Evolutionary conservation across 83 land plant species (phyloP).

Genomic region (Thuja plicata): DNA sequence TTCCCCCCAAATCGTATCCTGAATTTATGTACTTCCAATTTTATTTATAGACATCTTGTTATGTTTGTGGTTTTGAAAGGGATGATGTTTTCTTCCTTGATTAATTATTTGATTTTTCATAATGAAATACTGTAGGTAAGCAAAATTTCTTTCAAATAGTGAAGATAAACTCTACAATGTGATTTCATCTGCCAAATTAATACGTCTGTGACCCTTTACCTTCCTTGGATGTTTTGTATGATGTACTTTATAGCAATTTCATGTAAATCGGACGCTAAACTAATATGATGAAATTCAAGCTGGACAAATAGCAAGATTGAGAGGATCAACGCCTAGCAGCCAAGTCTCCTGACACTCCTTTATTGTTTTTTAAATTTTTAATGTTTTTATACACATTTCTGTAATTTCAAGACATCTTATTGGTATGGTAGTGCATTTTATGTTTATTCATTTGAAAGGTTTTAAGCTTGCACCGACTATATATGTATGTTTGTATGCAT

Average conservation of each 20-base stretch:
- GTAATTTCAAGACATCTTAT: neutral
- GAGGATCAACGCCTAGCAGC: neutral
- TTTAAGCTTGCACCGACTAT: neutral
- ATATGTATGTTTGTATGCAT: neutral
- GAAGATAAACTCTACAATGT: neutral
- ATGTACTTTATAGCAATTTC: neutral
- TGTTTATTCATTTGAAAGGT: neutral
- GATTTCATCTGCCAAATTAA: neutral
- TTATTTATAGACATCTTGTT: neutral
- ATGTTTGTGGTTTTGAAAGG: slow-evolving; percentile 1
- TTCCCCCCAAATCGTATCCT: slow-evolving; percentile 20
- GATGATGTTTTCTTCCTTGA: slow-evolving; percentile 26
- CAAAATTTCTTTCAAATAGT: neutral
- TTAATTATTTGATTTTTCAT: neutral
- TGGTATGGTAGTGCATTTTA: neutral
- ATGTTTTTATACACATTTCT: too few relatives aligned
- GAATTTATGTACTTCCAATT: neutral
- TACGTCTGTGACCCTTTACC: neutral
- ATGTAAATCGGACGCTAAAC: neutral
- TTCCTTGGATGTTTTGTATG: neutral
- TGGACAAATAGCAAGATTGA: neutral
- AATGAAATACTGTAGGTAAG: neutral
- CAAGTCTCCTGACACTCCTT: neutral
- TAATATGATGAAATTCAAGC: neutral
- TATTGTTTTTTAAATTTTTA: neutral